Evolutionary conservation across 2,329 filamentous ascomycete genomes (phyloP).

Genomic region (Calcarisporium arbuscula): DNA sequence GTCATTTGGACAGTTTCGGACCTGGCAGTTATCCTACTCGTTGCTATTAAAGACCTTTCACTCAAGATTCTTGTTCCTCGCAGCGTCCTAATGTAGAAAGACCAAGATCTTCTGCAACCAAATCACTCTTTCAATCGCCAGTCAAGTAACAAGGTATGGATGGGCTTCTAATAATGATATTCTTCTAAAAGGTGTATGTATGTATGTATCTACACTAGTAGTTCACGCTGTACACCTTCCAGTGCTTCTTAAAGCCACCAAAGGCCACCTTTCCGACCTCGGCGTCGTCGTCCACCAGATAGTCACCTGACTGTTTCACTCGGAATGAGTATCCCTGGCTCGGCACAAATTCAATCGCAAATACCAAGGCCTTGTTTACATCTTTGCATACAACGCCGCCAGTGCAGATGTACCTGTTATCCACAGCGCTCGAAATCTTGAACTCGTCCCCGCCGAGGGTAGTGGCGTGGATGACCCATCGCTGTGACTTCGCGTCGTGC

Average conservation of each 20-base stretch:
- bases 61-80: no score
- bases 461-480: slow-evolving; percentile 42
- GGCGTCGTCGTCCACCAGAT: slow-evolving; percentile 1
- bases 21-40: no score
- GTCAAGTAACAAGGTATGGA: no score
- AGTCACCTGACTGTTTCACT: slow-evolving; percentile 4
- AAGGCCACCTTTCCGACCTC: not conserved
- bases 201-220: slow-evolving; percentile 1
- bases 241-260: not conserved
- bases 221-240: slow-evolving; percentile 9
- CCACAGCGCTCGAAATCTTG: slow-evolving; percentile 16
- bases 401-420: slow-evolving; percentile 15
- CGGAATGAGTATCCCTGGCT: slow-evolving; percentile 14
- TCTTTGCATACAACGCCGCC: slow-evolving; percentile 3
- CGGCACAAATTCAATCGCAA: slow-evolving; percentile 12
- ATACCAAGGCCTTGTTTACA: slow-evolving; percentile 8
- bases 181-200: no score
- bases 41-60: no score
- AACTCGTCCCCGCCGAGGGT: slow-evolving; percentile 19
- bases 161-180: no score
- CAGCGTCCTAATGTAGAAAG: no score
- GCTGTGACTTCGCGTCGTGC: slow-evolving; percentile 36
- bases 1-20: no score
- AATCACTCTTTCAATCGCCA: no score
- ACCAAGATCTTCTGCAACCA: no score